These are phyloP conservation scores for Fusarium sterilihyphosum DNA, from an alignment of 2,329 filamentous ascomycete genomes.

Conservation along the genomic window DNA sequence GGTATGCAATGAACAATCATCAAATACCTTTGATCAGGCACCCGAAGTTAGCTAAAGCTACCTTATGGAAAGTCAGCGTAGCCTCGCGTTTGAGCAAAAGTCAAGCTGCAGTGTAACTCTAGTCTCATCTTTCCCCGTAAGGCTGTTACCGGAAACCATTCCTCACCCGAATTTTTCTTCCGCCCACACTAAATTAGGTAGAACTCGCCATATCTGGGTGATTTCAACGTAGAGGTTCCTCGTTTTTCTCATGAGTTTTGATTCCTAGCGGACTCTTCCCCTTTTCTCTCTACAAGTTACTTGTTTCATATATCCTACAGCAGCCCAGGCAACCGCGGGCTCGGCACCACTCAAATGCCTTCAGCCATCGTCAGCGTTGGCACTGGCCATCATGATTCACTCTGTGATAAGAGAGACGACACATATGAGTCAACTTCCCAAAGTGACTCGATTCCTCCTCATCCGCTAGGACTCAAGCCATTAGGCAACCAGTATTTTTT, in stretches of 20 bases:
- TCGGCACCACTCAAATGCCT: conserved; percentile 30
- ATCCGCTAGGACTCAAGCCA: conserved; percentile 87
- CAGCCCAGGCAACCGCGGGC: neutral
- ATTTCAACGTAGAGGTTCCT: conserved; percentile 4
- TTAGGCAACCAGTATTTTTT: conserved; percentile 83
- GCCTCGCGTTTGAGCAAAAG: neutral
- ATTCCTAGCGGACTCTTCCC: neutral
- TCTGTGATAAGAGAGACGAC: conserved; percentile 37
- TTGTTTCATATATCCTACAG: neutral
- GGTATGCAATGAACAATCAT: neutral
- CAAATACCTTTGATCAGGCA: neutral
- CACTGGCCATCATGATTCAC: conserved; percentile 20
- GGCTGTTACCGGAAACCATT: conserved; percentile 17
- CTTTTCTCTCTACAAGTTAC: neutral
- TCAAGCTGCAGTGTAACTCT: conserved; percentile 19
- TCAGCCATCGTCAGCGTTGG: conserved; percentile 23
- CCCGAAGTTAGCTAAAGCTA: neutral
- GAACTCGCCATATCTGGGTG: conserved; percentile 7
- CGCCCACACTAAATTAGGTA: conserved; percentile 33
- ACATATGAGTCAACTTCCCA: conserved; percentile 40
- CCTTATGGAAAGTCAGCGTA: neutral
- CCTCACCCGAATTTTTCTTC: conserved; percentile 33
- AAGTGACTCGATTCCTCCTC: conserved; percentile 70
- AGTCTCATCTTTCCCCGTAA: conserved; percentile 1
- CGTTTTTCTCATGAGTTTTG: conserved; percentile 1